Conservation (phyloP, 129 eudicot genomes). For the Chrysanthemum makinoi region DNA sequence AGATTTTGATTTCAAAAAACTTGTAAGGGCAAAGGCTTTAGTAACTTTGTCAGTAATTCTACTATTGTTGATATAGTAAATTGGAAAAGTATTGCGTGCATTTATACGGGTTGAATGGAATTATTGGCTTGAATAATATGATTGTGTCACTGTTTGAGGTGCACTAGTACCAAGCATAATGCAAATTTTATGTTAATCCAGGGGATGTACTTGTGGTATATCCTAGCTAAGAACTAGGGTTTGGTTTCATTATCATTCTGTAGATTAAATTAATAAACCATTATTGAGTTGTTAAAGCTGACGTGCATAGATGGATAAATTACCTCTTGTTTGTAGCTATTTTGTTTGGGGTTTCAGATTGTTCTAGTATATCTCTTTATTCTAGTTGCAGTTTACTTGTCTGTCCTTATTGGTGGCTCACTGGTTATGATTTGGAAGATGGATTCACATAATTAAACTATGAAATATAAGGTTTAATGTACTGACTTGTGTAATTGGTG, state of each 20-base stretch:
- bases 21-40: too few relatives aligned
- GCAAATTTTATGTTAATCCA: background rate
- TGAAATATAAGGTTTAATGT: slow-evolving; percentile 1
- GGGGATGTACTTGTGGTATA: background rate
- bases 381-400: slow-evolving; percentile 4
- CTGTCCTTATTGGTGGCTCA: slow-evolving; percentile 5
- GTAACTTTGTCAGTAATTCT: too few relatives aligned
- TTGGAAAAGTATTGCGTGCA: too few relatives aligned
- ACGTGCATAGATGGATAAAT: background rate
- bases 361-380: slow-evolving; percentile 3
- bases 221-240: slow-evolving; percentile 1
- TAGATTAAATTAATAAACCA: background rate
- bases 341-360: background rate
- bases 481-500: slow-evolving; percentile 26
- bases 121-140: slow-evolving; percentile 9
- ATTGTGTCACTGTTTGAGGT: slow-evolving; percentile 15
- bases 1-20: too few relatives aligned
- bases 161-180: background rate
- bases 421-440: slow-evolving; percentile 10
- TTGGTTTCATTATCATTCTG: background rate
- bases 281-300: background rate
- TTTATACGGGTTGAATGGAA: background rate
- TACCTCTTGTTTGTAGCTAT: slow-evolving; percentile 16
- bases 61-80: too few relatives aligned
- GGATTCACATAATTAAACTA: slow-evolving; percentile 6